phyloP scores from a whole-genome alignment of 306 rosid species.

The Fragaria iinumae region DNA sequence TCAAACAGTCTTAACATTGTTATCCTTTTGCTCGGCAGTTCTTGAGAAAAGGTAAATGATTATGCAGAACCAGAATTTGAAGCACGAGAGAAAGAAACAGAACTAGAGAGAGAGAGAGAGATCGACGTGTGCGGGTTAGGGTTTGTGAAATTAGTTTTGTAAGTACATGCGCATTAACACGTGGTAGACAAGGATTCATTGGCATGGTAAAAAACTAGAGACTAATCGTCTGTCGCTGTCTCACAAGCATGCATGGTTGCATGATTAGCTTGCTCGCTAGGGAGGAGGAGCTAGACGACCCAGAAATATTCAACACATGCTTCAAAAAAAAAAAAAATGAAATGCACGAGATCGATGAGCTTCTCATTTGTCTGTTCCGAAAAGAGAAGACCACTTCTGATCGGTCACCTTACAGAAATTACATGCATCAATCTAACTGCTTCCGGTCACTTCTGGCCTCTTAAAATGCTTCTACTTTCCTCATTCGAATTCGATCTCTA shows the following conservation, averaged over 20 bases:
- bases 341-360: background rate
- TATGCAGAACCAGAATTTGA: background rate
- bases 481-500: no score
- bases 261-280: background rate
- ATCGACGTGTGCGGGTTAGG: background rate
- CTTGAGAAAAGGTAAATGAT: background rate
- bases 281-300: background rate
- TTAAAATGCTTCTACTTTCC: background rate
- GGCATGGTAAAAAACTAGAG: background rate
- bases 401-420: background rate
- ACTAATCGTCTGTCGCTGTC: slow-evolving; percentile 26
- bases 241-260: slow-evolving; percentile 4
- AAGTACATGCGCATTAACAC: slow-evolving; percentile 32
- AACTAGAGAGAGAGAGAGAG: background rate
- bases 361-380: background rate
- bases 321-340: background rate
- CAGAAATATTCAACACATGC: slow-evolving; percentile 25
- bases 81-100: background rate
- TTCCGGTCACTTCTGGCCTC: background rate
- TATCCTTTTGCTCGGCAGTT: background rate
- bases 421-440: background rate
- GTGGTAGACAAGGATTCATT: slow-evolving; percentile 22
- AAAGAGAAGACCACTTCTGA: slow-evolving; percentile 6
- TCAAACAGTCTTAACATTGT: background rate
- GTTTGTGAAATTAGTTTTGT: slow-evolving; percentile 4